Evolutionary conservation across 805 yeast genomes (phyloP).

Genomic region (Tetrapisispora iriomotensis): DNA sequence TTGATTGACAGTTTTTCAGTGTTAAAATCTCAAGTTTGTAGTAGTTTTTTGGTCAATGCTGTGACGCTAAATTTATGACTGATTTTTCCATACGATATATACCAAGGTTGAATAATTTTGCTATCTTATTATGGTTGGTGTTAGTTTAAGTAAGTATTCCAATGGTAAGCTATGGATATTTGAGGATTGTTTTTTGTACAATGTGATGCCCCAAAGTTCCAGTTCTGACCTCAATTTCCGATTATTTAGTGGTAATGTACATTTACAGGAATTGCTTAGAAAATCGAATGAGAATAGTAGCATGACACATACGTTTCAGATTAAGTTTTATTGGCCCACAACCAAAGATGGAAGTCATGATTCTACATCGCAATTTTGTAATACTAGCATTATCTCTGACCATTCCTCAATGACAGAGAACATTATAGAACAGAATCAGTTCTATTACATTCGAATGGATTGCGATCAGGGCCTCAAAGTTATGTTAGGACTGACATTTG

Average conservation of each 20-base stretch:
- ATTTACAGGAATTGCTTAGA: slow-evolving; percentile 13
- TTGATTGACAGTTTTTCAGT: too few species aligned
- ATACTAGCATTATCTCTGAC: slow-evolving; percentile 14
- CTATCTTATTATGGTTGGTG: too few species aligned
- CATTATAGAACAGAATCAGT: slow-evolving; percentile 6
- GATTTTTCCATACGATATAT: too few species aligned
- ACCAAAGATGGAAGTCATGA: too few species aligned
- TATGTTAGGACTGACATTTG: slow-evolving; percentile 15
- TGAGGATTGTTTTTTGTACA: slow-evolving; percentile 10
- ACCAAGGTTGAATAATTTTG: too few species aligned
- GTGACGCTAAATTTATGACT: too few species aligned
- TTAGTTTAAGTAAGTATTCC: neutral
- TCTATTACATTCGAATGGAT: slow-evolving; percentile 13
- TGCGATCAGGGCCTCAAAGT: slow-evolving; percentile 10
- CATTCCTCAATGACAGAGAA: slow-evolving; percentile 11
- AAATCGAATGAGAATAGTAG: slow-evolving; percentile 4
- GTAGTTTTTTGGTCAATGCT: too few species aligned
- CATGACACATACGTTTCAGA: slow-evolving; percentile 13
- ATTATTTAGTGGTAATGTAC: slow-evolving; percentile 14
- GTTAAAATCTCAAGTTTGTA: too few species aligned
- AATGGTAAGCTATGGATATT: slow-evolving; percentile 7
- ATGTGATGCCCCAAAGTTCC: slow-evolving; percentile 20
- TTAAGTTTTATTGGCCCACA: slow-evolving; percentile 7
- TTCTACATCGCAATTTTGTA: too few species aligned
- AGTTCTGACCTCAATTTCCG: slow-evolving; percentile 9